phyloP scores from a whole-genome alignment of 768 basidiomycete genomes.

The Mycena alexandri region DNA sequence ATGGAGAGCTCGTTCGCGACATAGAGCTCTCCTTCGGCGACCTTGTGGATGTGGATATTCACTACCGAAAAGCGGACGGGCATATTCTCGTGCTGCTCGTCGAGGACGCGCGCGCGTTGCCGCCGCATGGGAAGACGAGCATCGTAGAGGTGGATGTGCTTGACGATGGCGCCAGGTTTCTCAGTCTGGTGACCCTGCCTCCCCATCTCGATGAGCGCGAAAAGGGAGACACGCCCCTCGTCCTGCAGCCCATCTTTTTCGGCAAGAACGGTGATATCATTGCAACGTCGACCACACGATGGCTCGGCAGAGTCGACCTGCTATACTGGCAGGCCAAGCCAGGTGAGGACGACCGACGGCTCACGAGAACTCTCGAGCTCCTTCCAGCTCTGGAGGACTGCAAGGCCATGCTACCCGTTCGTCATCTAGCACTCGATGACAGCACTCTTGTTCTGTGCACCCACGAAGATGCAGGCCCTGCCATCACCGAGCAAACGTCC shows the following conservation, averaged over 20 bases:
- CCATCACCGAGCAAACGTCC: conserved; percentile 20
- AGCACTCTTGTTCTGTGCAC: conserved; percentile 28
- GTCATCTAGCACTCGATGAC: conserved; percentile 22
- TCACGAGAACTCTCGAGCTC: conserved; percentile 29
- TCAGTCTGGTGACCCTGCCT: conserved; percentile 11
- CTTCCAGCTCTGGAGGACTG: conserved; percentile 22
- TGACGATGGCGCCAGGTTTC: background rate
- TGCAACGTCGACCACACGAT: conserved; percentile 23
- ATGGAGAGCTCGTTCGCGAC: conserved; percentile 21
- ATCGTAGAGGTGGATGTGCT: conserved; percentile 24
- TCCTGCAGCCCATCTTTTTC: conserved; percentile 27
- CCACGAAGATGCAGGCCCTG: conserved; percentile 19
- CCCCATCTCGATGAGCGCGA: conserved; percentile 23
- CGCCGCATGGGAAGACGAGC: conserved; percentile 18
- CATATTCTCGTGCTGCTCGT: conserved; percentile 24
- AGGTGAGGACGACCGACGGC: conserved; percentile 10
- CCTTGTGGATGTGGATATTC: conserved; percentile 14
- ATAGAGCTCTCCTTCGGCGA: conserved; percentile 14
- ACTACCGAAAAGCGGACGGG: conserved; percentile 26
- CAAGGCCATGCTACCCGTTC: conserved; percentile 18
- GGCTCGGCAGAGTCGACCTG: conserved; percentile 28
- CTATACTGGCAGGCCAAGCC: conserved; percentile 20
- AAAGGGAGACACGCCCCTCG: conserved; percentile 11
- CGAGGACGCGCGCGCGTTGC: conserved; percentile 1
- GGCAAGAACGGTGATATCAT: conserved; percentile 21